phyloP scores from a whole-genome alignment of 169 alveolate species.

The Babesia caballi region DNA sequence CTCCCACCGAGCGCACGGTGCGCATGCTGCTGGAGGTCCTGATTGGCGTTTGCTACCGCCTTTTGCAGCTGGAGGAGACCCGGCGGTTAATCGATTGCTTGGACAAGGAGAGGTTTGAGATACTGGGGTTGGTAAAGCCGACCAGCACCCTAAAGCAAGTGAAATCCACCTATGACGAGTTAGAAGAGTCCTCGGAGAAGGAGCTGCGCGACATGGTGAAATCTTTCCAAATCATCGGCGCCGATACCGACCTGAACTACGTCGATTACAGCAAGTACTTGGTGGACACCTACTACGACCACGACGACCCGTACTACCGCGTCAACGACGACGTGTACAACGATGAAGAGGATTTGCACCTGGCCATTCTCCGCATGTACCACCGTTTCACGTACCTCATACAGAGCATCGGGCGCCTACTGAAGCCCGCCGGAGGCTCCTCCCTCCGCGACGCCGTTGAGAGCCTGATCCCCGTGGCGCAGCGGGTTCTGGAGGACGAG shows the following conservation, averaged over 20 bases:
- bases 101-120: too few relatives aligned
- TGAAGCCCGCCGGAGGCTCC: not conserved
- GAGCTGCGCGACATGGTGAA: not conserved
- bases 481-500: not conserved
- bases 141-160: too few relatives aligned
- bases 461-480: not conserved
- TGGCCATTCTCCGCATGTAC: not conserved
- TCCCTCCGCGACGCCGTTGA: not conserved
- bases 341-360: not conserved
- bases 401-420: not conserved
- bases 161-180: not conserved
- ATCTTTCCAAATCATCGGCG: too few relatives aligned
- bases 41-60: constrained; percentile 6
- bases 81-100: too few relatives aligned
- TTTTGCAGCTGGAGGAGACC: not conserved
- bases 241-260: not conserved
- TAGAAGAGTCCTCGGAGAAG: not conserved
- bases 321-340: not conserved
- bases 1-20: not conserved
- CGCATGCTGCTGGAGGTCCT: constrained; percentile 10
- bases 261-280: not conserved
- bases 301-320: not conserved
- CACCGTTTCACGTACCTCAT: not conserved
- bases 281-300: not conserved
- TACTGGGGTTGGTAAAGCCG: not conserved